Evolutionary conservation across 768 basidiomycete genomes (phyloP), one percentile per base, ranked within the genome.

Genomic region (Rhodosporidiobolus odoratus): DNA sequence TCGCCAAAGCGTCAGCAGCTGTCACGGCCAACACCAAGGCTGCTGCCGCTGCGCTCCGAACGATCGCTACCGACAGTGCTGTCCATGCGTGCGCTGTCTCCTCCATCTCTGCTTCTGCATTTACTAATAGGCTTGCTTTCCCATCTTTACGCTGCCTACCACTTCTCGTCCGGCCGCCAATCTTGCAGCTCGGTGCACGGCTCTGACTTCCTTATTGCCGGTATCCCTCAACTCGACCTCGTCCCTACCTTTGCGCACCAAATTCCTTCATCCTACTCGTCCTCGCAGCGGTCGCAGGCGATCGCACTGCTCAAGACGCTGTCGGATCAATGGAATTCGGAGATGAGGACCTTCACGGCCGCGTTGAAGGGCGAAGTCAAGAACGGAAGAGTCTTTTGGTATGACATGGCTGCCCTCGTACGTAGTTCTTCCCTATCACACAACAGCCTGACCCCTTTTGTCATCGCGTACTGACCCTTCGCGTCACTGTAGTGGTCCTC

Each of bases 161-260:
- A 45, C 23, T 45, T 45, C 43, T 45, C 43, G 23, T 23, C 43
- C 35, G 8, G 16, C 35, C 3, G 19, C 37, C n/a, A n/a, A n/a
- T n/a, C 58, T 4, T 38, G 30, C 23, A 30, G 57, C 32, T 53
- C 58, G 30, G 15, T 58, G 40, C 52, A 58, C 50, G 71, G 62
- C 27, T 21, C 27, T 35, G 72, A 73, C 43, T 73, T 23, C 43
- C 43, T 73, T 41, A 15, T 73, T 43, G 72, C 66, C 50, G 72
- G 72, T 25, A 62, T 73, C 30, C 72, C 72, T 6, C 48, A 65
- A 17, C 48, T 73, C 32, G 72, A 73, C 43, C 43, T 73, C 57
- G 68, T 73, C 21, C 72, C 72, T 10, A 56, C 57, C 17, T 47
- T 63, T n/a, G 52, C 17, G 2, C 10, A 38, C 30, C 62, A 64